A percentile compares a stretch with the other conserved stretches of the same genome.
Conservation (phyloP, 2,329 filamentous ascomycete genomes). For the Stenocarpella maydis region DNA sequence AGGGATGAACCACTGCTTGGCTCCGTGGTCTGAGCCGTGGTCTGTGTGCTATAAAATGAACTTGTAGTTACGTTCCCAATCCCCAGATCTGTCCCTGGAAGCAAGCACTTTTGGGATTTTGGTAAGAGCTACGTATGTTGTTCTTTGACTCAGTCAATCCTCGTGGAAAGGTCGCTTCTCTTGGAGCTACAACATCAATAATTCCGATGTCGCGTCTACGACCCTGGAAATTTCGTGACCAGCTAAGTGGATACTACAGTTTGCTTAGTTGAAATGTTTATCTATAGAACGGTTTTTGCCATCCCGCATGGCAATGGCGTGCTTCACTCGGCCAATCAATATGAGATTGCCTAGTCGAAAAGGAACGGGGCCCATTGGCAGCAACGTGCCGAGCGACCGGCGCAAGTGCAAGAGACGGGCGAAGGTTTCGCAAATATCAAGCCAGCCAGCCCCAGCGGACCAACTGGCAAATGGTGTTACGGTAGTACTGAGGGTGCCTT, state of each 20-base stretch:
- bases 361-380: not conserved
- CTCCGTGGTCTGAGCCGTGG: too few species aligned
- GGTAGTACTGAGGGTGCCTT: not conserved
- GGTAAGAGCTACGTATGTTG: not conserved
- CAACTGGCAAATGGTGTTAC: not conserved
- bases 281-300: not conserved
- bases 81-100: not conserved
- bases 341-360: not conserved
- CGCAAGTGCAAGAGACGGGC: not conserved
- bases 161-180: not conserved
- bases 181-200: not conserved
- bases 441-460: not conserved
- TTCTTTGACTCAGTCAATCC: not conserved
- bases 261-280: not conserved
- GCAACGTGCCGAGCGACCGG: not conserved
- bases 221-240: constrained; percentile 20
- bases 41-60: not conserved
- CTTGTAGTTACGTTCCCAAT: not conserved
- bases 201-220: constrained; percentile 6
- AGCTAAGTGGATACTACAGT: not conserved
- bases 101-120: not conserved
- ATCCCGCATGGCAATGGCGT: constrained; percentile 23
- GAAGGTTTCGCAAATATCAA: not conserved
- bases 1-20: too few species aligned
- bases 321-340: constrained; percentile 19